phyloP scores from a whole-genome alignment of 805 yeast species.

The Candida tibetensis region DNA sequence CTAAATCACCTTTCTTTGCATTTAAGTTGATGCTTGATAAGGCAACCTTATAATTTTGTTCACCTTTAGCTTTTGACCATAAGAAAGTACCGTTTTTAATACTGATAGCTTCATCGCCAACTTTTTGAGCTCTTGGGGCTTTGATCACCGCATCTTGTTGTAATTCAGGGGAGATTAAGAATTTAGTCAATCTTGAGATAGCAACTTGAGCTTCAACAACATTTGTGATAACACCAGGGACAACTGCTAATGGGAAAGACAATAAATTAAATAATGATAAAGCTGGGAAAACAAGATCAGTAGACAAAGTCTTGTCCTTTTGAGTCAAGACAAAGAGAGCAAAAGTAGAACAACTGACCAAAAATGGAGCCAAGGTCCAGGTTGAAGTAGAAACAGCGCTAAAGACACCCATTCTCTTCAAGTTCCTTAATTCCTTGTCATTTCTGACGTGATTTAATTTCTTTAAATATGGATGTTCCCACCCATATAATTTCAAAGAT shows the following conservation, averaged over 20 bases:
- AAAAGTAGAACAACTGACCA: conserved; percentile 88
- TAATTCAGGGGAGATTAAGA: conserved; percentile 72
- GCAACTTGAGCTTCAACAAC: conserved; percentile 90
- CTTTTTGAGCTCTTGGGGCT: conserved; percentile 43
- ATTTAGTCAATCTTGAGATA: conserved; percentile 66
- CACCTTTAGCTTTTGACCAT: conserved; percentile 70
- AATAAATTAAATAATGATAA: conserved; percentile 82
- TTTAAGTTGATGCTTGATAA: conserved; percentile 57
- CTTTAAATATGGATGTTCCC: conserved; percentile 85
- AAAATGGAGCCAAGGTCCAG: conserved; percentile 83
- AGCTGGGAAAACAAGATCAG: conserved; percentile 92
- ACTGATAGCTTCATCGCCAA: conserved; percentile 67
- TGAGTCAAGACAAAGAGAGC: conserved; percentile 67
- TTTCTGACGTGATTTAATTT: conserved; percentile 81
- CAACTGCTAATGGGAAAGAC: conserved; percentile 85
- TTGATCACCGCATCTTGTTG: conserved; percentile 74
- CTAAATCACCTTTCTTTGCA: conserved; percentile 72
- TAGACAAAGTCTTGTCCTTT: conserved; percentile 62
- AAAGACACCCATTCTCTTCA: conserved; percentile 69
- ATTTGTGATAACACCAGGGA: conserved; percentile 86
- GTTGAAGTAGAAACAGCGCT: conserved; percentile 70
- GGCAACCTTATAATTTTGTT: conserved; percentile 58
- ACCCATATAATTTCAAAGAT: conserved; percentile 88
- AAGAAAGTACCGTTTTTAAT: conserved; percentile 68
- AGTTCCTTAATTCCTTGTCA: conserved; percentile 74